These are phyloP conservation scores for Glycyrrhiza uralensis DNA, from an alignment of 306 rosid species.

Conservation along the genomic window DNA sequence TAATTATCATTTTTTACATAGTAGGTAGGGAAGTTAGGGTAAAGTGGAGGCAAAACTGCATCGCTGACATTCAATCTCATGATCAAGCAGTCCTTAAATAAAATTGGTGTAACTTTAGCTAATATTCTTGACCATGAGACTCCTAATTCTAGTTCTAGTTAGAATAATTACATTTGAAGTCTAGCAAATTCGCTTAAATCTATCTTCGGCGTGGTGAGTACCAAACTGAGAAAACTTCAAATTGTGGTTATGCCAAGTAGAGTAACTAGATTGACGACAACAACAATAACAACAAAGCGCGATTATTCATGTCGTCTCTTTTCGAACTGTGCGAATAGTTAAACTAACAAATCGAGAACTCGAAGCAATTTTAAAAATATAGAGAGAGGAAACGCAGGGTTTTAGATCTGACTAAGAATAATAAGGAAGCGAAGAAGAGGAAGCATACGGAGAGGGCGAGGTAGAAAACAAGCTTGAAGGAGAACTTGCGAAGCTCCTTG, in stretches of 20 bases:
- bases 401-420: conserved; percentile 8
- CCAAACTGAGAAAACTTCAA: not conserved
- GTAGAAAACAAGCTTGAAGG: conserved; percentile 97
- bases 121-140: not conserved
- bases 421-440: not conserved
- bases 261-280: not conserved
- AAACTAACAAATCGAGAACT: not conserved
- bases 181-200: not conserved
- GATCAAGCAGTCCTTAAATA: not conserved
- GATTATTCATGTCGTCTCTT: not conserved
- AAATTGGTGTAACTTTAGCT: not conserved
- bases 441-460: conserved; percentile 81
- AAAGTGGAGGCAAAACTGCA: not conserved
- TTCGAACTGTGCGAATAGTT: not conserved
- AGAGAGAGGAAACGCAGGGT: not conserved
- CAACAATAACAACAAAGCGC: not conserved
- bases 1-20: not conserved
- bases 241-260: not conserved
- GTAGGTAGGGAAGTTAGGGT: not conserved
- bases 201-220: not conserved
- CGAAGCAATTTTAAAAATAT: not conserved
- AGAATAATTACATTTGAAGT: not conserved
- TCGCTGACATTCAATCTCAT: not conserved
- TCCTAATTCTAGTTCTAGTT: conserved; percentile 5
- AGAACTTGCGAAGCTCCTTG: conserved; percentile 98